Evolutionary conservation across 495 filamentous ascomycete genomes (phyloP).

Genomic region (Pseudotulostoma volvatum): DNA sequence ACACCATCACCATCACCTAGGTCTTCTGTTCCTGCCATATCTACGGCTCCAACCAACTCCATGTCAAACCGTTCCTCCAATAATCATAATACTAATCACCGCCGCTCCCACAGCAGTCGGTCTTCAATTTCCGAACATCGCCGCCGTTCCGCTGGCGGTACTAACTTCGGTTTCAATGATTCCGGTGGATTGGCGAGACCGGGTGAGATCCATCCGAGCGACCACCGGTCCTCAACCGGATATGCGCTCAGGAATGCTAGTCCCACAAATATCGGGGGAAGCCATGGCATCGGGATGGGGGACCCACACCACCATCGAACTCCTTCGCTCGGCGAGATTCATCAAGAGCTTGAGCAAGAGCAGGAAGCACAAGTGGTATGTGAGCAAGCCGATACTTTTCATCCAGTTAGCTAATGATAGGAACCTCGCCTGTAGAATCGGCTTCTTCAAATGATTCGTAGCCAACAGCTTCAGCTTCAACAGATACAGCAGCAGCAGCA

Average conservation of each 20-base stretch:
- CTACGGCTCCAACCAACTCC: conserved; percentile 54
- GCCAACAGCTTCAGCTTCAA: conserved; percentile 70
- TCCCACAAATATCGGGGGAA: conserved; percentile 39
- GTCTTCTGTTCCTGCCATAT: conserved; percentile 46
- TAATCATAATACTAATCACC: conserved; percentile 37
- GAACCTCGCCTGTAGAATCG: conserved; percentile 46
- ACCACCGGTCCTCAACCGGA: conserved; percentile 29
- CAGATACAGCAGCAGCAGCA: conserved; percentile 36
- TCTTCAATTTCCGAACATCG: conserved; percentile 28
- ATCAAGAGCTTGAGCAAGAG: conserved; percentile 88
- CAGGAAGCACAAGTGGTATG: conserved; percentile 85
- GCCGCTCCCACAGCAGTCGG: conserved; percentile 39
- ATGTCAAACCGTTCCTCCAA: conserved; percentile 41
- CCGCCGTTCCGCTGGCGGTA: conserved; percentile 50
- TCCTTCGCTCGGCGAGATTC: conserved; percentile 82
- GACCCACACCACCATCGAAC: conserved; percentile 51
- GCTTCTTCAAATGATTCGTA: conserved; percentile 74
- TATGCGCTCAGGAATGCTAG: conserved; percentile 36
- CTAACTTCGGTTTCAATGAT: conserved; percentile 62
- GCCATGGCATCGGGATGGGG: conserved; percentile 38
- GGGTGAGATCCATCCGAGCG: conserved; percentile 38
- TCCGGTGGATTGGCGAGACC: conserved; percentile 36
- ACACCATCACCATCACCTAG: conserved; percentile 24
- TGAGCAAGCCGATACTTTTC: conserved; percentile 1
- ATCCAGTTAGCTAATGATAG: not conserved